These are phyloP conservation scores for Boletus smithii DNA, from an alignment of 1,284 basidiomycete genomes.

Conservation along the genomic window DNA sequence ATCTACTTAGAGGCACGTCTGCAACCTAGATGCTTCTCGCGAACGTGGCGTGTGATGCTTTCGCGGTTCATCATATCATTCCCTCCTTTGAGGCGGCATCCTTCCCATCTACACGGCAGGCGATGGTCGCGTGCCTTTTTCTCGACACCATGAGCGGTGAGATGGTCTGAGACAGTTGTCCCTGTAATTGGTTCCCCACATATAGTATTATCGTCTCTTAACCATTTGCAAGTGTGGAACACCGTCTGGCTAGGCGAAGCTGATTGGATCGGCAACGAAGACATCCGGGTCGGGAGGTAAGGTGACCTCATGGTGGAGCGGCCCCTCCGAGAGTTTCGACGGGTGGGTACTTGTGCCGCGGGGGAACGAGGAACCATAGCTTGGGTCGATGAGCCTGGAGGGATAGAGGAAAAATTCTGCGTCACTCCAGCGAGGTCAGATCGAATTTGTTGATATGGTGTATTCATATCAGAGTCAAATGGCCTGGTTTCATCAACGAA, in stretches of 20 bases:
- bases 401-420: too few relatives aligned
- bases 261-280: conserved; percentile 4
- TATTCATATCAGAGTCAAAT: too few relatives aligned
- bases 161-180: conserved; percentile 9
- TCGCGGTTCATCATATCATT: conserved; percentile 17
- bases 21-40: conserved; percentile 20
- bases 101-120: conserved; percentile 17
- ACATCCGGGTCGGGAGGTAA: background rate
- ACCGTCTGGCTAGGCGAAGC: background rate
- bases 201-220: background rate
- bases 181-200: conserved; percentile 10
- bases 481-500: too few relatives aligned
- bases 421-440: too few relatives aligned
- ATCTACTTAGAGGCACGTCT: conserved; percentile 12
- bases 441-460: background rate
- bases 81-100: conserved; percentile 8
- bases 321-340: background rate
- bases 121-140: accelerated
- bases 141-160: conserved; percentile 13
- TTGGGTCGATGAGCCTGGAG: background rate
- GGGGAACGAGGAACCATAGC: background rate
- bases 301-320: background rate
- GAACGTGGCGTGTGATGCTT: conserved; percentile 21
- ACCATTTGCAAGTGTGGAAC: conserved; percentile 12
- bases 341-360: background rate